Evolutionary conservation across 2,329 filamentous ascomycete species (phyloP).

Genomic region (Cladophialophora psammophila): DNA sequence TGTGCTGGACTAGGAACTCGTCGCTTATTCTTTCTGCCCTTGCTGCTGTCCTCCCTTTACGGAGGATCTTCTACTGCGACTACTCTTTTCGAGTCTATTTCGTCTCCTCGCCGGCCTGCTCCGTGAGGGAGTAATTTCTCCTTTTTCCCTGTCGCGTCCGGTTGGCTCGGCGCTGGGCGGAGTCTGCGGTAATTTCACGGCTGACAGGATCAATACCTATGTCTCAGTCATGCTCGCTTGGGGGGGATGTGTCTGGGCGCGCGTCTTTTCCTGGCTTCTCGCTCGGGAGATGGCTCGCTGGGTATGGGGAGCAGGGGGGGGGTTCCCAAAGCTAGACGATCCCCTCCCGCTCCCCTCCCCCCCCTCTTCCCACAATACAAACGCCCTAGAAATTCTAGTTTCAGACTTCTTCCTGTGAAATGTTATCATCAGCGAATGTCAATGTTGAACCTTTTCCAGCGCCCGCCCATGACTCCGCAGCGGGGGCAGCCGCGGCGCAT

Average conservation of each 20-base stretch:
- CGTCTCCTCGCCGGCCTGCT: constrained; percentile 27
- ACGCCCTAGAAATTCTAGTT: constrained; percentile 26
- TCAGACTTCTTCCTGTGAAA: constrained; percentile 16
- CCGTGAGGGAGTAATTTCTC: constrained; percentile 24
- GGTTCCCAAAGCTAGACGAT: background rate
- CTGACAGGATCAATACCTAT: constrained; percentile 34
- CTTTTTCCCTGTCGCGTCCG: constrained; percentile 24
- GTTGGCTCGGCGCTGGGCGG: constrained; percentile 38
- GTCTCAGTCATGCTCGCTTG: constrained; percentile 36
- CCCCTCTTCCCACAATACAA: constrained; percentile 12
- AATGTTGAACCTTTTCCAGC: constrained; percentile 58
- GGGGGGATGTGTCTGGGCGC: constrained; percentile 27
- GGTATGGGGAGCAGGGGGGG: background rate
- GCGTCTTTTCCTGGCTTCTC: constrained; percentile 14
- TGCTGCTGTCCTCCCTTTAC: background rate
- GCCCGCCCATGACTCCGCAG: constrained; percentile 54
- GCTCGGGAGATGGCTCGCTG: constrained; percentile 25
- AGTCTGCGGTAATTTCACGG: constrained; percentile 39
- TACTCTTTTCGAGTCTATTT: constrained; percentile 18
- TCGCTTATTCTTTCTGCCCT: constrained; percentile 32
- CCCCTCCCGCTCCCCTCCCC: constrained; percentile 10
- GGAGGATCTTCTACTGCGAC: constrained; percentile 12
- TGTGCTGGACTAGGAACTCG: constrained; percentile 17
- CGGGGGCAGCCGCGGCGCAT: constrained; percentile 54
- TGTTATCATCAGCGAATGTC: constrained; percentile 51